Conservation (phyloP, 164 flowering plant species). For the Berberis vulgaris region DNA sequence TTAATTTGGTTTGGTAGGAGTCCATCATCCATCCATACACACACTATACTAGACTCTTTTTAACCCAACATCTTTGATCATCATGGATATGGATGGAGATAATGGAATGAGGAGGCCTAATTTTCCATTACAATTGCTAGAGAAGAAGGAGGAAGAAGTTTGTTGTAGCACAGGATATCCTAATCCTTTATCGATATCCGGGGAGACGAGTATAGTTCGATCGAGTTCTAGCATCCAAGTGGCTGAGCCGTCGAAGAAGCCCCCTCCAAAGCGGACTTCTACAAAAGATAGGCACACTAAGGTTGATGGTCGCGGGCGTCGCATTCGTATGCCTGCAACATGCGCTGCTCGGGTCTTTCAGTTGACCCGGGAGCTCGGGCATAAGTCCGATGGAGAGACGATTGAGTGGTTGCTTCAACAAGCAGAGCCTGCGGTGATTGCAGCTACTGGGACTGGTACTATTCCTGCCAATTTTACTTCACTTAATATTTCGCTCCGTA, state of each 20-base stretch:
- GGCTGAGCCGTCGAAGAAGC: constrained; percentile 27
- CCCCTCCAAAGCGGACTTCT: constrained; percentile 47
- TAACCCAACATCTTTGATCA: background rate
- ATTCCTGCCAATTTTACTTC: constrained; percentile 78
- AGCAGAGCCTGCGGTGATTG: constrained; percentile 78
- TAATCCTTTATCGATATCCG: constrained; percentile 5
- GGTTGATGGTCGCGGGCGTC: constrained; percentile 77
- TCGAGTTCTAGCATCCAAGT: constrained; percentile 9
- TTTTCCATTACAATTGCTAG: constrained; percentile 63
- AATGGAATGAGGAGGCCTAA: constrained; percentile 41
- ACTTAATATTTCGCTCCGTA: constrained; percentile 58
- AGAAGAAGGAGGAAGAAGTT: constrained; percentile 37
- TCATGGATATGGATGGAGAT: constrained; percentile 58
- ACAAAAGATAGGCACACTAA: constrained; percentile 78
- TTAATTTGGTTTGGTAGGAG: background rate
- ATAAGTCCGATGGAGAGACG: constrained; percentile 75
- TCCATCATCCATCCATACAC: background rate
- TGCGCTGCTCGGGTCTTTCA: constrained; percentile 87
- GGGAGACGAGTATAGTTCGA: constrained; percentile 7
- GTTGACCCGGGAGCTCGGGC: constrained; percentile 63
- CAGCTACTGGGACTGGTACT: constrained; percentile 85
- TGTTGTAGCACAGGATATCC: constrained; percentile 28
- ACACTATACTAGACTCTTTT: background rate
- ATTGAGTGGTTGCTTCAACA: constrained; percentile 80
- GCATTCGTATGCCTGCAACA: constrained; percentile 82